Percentiles rank a stretch among this genome's conserved stretches.
phyloP scores from a whole-genome alignment of 257 asterid species.

The Eucommia ulmoides region DNA sequence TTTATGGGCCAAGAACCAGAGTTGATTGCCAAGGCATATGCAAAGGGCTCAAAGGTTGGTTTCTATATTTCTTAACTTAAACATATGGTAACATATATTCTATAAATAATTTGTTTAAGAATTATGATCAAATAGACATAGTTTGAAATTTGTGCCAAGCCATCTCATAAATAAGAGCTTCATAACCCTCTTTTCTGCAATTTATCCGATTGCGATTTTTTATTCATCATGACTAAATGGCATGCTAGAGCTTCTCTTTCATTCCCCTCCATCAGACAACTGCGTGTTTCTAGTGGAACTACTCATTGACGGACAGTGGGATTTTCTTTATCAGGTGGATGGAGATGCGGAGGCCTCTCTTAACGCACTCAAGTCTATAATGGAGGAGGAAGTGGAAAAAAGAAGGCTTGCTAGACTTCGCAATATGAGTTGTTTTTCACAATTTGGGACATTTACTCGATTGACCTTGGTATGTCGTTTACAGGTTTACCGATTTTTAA shows the following conservation, averaged over 20 bases:
- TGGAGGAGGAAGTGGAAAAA: constrained; percentile 64
- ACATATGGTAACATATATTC: no score
- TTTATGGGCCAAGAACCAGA: constrained; percentile 89
- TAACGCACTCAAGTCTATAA: constrained; percentile 49
- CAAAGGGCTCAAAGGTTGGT: constrained; percentile 60
- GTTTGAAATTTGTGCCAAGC: no score
- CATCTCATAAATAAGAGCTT: no score
- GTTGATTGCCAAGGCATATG: constrained; percentile 45
- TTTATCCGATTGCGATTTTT: no score
- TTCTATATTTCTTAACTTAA: constrained; percentile 1
- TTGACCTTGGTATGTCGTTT: constrained; percentile 50
- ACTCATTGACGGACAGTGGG: constrained; percentile 7
- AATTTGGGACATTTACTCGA: constrained; percentile 87
- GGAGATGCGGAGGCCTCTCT: constrained; percentile 32
- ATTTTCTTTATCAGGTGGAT: constrained; percentile 46
- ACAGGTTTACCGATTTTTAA: no score
- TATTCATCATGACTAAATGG: no score
- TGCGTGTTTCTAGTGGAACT: no score
- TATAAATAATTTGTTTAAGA: no score
- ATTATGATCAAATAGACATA: no score
- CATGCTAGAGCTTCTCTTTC: no score
- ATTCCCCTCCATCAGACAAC: no score
- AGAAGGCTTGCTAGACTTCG: constrained; percentile 47
- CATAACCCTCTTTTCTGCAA: no score
- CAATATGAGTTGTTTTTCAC: constrained; percentile 49